A percentile compares a stretch with the other conserved stretches of the same genome.
phyloP scores from a whole-genome alignment of 164 flowering plant genomes.

The Liquidambar formosana region DNA sequence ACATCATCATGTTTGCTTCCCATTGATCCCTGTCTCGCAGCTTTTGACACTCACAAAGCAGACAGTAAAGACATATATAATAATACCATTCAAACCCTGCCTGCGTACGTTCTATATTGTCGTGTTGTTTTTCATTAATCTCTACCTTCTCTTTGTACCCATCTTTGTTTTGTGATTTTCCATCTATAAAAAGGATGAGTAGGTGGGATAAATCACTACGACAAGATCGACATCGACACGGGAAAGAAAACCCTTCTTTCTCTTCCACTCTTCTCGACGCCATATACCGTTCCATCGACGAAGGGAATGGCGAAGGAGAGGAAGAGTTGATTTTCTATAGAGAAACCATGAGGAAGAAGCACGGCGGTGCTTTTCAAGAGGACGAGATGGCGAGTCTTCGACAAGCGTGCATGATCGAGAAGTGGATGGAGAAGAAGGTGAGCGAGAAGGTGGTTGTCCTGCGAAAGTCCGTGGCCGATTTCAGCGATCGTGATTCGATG shows the following conservation, averaged over 20 bases:
- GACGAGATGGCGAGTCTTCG: constrained; percentile 30
- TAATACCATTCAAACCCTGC: constrained; percentile 8
- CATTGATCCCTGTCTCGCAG: constrained; percentile 11
- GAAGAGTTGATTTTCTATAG: constrained; percentile 37
- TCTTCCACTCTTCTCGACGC: constrained; percentile 90
- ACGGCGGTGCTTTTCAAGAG: constrained; percentile 1
- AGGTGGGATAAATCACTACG: constrained; percentile 24
- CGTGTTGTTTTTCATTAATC: neutral
- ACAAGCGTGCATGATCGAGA: constrained; percentile 49
- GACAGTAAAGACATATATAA: constrained; percentile 14
- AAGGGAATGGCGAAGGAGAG: constrained; percentile 22
- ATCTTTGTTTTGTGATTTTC: neutral
- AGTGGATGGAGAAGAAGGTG: constrained; percentile 65
- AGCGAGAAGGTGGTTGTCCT: constrained; percentile 32
- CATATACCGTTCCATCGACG: constrained; percentile 88
- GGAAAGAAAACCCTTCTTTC: constrained; percentile 58
- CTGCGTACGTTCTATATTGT: too few species aligned
- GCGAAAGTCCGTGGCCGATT: constrained; percentile 35
- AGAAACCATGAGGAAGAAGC: constrained; percentile 50
- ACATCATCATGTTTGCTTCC: constrained; percentile 12
- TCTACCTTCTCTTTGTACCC: neutral
- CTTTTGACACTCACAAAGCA: constrained; percentile 21
- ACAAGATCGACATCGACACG: constrained; percentile 20
- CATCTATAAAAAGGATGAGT: constrained; percentile 27
- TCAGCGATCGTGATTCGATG: constrained; percentile 10